These are phyloP conservation scores for Curvularia spicifera DNA, from an alignment of 2,329 filamentous ascomycete genomes.

Conservation along the genomic window DNA sequence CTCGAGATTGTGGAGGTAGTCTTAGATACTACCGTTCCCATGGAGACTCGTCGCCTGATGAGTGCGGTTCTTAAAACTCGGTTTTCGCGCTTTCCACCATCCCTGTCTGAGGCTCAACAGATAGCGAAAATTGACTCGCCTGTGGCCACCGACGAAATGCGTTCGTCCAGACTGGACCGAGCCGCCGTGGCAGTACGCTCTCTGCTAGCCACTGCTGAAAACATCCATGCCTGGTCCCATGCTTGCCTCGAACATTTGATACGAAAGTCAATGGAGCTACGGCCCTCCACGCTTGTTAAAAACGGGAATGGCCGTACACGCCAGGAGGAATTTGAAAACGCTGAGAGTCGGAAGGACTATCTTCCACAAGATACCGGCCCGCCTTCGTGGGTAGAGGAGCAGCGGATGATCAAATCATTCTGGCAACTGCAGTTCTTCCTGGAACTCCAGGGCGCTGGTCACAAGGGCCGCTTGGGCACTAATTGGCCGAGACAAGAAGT, in stretches of 20 bases:
- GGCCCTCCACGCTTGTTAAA: constrained; percentile 14
- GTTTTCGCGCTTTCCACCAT: constrained; percentile 2
- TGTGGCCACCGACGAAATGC: not conserved
- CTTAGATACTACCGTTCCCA: constrained; percentile 12
- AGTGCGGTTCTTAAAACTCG: constrained; percentile 4
- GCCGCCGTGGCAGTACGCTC: constrained; percentile 9
- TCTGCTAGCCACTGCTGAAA: constrained; percentile 9
- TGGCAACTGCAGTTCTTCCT: constrained; percentile 16
- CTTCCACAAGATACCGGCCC: constrained; percentile 14
- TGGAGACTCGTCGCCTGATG: not conserved
- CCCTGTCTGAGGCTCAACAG: constrained; percentile 1
- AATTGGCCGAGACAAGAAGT: constrained; percentile 1
- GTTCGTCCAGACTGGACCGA: constrained; percentile 1
- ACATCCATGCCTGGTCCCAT: constrained; percentile 15
- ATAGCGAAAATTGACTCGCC: constrained; percentile 1
- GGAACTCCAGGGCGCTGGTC: constrained; percentile 12
- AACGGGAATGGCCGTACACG: not conserved
- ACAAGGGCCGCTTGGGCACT: not conserved
- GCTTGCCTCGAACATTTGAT: constrained; percentile 18
- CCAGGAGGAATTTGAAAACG: constrained; percentile 11
- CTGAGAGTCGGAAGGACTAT: constrained; percentile 16
- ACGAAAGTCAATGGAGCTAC: constrained; percentile 11
- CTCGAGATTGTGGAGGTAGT: constrained; percentile 17
- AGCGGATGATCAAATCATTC: constrained; percentile 16
- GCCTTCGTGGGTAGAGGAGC: constrained; percentile 16